Evolutionary conservation across 768 basidiomycete genomes (phyloP).

Genomic region (Russula brevipes): DNA sequence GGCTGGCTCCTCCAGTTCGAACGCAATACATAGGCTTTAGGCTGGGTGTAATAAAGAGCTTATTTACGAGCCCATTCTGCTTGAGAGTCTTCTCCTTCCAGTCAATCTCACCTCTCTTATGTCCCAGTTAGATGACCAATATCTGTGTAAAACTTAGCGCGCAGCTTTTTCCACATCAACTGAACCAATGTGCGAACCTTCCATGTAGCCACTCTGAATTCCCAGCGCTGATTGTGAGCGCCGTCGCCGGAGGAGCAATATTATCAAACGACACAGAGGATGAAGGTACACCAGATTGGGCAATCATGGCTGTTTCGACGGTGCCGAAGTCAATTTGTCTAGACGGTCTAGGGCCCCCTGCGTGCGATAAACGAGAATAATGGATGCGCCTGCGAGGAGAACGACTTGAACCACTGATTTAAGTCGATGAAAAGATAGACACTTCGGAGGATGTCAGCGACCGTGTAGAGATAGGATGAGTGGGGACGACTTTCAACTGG

Average conservation of each 20-base stretch:
- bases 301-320: not conserved
- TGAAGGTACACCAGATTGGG: not conserved
- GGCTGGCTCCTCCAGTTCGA: too few relatives aligned
- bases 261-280: not conserved
- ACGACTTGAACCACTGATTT: too few relatives aligned
- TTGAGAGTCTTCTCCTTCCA: not conserved
- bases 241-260: not conserved
- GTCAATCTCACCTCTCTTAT: not conserved
- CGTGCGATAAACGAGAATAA: too few relatives aligned
- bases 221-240: conserved; percentile 7
- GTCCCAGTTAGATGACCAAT: conserved; percentile 1
- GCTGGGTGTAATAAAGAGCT: not conserved
- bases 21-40: too few relatives aligned
- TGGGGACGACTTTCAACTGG: too few relatives aligned
- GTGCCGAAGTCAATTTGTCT: too few relatives aligned
- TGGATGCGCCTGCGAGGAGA: too few relatives aligned
- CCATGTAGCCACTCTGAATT: conserved; percentile 15
- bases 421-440: too few relatives aligned
- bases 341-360: too few relatives aligned
- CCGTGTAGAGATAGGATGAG: too few relatives aligned
- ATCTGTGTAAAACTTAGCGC: conserved; percentile 48
- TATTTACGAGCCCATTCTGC: conserved; percentile 3
- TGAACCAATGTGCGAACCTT: not conserved
- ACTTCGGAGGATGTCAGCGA: too few relatives aligned
- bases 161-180: too few relatives aligned